Evolutionary conservation across 176 grass and related monocot genomes (phyloP).

Genomic region (Phoenix dactylifera): DNA sequence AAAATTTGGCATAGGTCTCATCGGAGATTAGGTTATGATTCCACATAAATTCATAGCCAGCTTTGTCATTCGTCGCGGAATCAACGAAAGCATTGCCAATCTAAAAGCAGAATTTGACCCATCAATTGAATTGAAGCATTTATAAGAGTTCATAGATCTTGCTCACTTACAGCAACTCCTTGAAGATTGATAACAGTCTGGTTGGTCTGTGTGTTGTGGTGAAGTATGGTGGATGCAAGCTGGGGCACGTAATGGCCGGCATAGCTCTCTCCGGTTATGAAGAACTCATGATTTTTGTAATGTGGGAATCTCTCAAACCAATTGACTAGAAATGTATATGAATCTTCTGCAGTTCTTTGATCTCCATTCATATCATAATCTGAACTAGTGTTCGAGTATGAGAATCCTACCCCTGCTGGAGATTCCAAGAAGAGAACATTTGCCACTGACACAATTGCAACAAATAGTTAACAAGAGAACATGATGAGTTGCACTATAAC

Average conservation of each 20-base stretch:
- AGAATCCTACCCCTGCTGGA: background rate
- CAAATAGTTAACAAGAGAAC: too few relatives aligned
- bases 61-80: background rate
- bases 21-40: conserved; percentile 7
- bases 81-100: conserved; percentile 17
- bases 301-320: conserved; percentile 1
- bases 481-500: too few relatives aligned
- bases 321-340: background rate
- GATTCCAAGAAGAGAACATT: conserved; percentile 3
- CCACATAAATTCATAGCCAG: conserved; percentile 1
- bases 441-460: background rate
- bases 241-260: conserved; percentile 5
- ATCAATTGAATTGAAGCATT: background rate
- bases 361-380: background rate
- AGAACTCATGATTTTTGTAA: background rate
- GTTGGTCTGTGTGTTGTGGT: background rate
- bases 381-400: background rate
- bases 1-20: background rate
- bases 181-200: background rate
- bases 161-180: conserved; percentile 21
- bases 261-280: conserved; percentile 4
- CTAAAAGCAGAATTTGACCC: background rate
- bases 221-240: background rate
- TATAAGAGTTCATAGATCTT: too few relatives aligned
- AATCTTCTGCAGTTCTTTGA: background rate